Percentiles rank a stretch among this genome's conserved stretches.
Evolutionary conservation across 208 protist genomes (phyloP).

Genomic region (Leishmania tarentolae): DNA sequence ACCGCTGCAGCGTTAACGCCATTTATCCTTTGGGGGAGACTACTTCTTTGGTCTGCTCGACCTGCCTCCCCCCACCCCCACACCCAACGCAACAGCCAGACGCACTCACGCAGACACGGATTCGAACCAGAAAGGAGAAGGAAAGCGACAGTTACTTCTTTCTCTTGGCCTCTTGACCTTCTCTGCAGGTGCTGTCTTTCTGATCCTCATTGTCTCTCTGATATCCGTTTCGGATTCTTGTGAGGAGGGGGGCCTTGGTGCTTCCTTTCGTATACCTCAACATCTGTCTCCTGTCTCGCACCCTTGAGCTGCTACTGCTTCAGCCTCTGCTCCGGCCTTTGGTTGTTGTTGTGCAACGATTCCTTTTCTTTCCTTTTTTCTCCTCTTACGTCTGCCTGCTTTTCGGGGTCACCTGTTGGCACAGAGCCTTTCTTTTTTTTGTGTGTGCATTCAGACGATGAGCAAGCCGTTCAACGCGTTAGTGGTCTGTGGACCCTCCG

Average conservation of each 20-base stretch:
- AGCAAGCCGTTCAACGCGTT: conserved; percentile 69
- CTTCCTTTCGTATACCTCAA: too few species aligned
- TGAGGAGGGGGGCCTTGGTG: neutral
- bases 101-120: neutral
- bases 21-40: neutral
- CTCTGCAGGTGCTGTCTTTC: neutral
- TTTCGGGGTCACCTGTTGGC: neutral
- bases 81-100: neutral
- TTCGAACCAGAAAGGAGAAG: neutral
- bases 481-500: conserved; percentile 91
- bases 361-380: neutral
- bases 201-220: neutral
- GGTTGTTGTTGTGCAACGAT: neutral
- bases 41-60: neutral
- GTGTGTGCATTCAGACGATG: conserved; percentile 7
- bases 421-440: neutral
- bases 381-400: neutral
- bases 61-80: neutral
- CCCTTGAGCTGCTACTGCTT: neutral
- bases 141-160: neutral
- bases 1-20: neutral
- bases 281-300: neutral
- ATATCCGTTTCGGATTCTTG: neutral
- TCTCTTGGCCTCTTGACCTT: neutral
- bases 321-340: neutral